phyloP scores from a whole-genome alignment of 345 rosid genomes.

The Aurinia saxatilis region DNA sequence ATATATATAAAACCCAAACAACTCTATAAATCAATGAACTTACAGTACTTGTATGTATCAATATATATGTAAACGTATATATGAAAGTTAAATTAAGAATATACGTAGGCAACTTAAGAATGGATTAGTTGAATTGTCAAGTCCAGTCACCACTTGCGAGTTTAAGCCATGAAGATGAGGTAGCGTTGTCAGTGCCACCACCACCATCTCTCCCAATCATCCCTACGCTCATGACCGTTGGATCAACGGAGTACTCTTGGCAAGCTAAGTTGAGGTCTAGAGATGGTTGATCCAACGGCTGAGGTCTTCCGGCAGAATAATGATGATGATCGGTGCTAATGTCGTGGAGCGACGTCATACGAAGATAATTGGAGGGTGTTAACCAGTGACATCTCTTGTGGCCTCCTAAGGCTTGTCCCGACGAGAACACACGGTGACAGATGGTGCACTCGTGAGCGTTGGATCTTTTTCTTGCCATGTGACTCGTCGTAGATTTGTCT shows the following conservation, averaged over 20 bases:
- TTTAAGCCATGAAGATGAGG: conserved; percentile 28
- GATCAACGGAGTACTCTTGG: conserved; percentile 25
- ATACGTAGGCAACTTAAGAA: neutral
- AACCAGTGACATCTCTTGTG: conserved; percentile 99
- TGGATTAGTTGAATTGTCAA: conserved; percentile 1
- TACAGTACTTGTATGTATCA: neutral
- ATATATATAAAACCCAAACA: conserved; percentile 7
- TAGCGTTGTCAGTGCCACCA: neutral
- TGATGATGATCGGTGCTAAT: neutral
- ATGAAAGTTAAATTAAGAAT: neutral
- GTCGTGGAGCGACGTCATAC: conserved; percentile 21
- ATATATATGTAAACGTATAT: neutral
- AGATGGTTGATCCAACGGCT: conserved; percentile 24
- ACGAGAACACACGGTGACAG: conserved; percentile 81
- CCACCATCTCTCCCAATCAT: conserved; percentile 14
- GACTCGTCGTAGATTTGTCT: conserved; percentile 11
- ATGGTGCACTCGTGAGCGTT: conserved; percentile 92
- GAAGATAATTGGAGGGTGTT: conserved; percentile 45
- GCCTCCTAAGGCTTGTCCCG: conserved; percentile 96
- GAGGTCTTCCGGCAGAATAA: neutral
- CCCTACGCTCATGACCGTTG: conserved; percentile 16
- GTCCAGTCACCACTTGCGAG: conserved; percentile 32
- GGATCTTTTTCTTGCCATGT: conserved; percentile 26
- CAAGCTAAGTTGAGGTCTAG: conserved; percentile 31
- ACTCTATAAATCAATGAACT: conserved; percentile 4